Conservation (phyloP, 1,284 basidiomycete genomes). For the Coniferiporia sulphurascens region DNA sequence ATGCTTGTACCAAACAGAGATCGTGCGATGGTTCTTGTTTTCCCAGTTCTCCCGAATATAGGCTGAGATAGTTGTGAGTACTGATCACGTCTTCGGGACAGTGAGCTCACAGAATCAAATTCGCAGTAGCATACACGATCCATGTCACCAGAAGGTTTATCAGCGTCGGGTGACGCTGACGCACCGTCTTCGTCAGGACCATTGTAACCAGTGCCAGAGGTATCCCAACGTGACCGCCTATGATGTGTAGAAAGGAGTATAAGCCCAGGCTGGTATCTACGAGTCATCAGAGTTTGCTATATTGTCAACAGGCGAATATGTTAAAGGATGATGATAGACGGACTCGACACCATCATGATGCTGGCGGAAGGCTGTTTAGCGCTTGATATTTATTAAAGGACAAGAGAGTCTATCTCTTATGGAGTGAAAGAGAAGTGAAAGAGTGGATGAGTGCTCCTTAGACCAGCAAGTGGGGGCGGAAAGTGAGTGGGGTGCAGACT, state of each 20-base stretch:
- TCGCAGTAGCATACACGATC: slow-evolving; percentile 13
- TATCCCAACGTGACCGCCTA: slow-evolving; percentile 17
- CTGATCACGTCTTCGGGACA: neutral
- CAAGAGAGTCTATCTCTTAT: neutral
- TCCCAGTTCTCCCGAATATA: slow-evolving; percentile 11
- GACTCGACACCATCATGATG: neutral
- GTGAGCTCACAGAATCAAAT: slow-evolving; percentile 12
- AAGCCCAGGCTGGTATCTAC: slow-evolving; percentile 6
- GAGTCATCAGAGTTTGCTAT: slow-evolving; percentile 12
- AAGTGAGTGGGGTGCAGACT: too few species aligned
- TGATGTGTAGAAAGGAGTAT: slow-evolving; percentile 5
- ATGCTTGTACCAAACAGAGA: slow-evolving; percentile 15
- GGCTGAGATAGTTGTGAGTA: neutral
- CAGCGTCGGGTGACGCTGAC: slow-evolving; percentile 13
- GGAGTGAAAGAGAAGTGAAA: too few species aligned
- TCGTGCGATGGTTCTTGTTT: slow-evolving; percentile 5
- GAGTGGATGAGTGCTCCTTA: too few species aligned
- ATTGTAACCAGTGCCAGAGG: slow-evolving; percentile 14
- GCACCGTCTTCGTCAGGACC: slow-evolving; percentile 6
- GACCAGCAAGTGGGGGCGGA: too few species aligned
- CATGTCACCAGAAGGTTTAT: slow-evolving; percentile 9
- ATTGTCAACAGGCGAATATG: neutral
- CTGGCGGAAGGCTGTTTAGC: too few species aligned
- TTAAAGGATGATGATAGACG: neutral
- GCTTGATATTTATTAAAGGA: neutral